Base-by-base conservation (phyloP, 495 filamentous ascomycete genomes). In the Hyaloscypha hepaticicola region DNA sequence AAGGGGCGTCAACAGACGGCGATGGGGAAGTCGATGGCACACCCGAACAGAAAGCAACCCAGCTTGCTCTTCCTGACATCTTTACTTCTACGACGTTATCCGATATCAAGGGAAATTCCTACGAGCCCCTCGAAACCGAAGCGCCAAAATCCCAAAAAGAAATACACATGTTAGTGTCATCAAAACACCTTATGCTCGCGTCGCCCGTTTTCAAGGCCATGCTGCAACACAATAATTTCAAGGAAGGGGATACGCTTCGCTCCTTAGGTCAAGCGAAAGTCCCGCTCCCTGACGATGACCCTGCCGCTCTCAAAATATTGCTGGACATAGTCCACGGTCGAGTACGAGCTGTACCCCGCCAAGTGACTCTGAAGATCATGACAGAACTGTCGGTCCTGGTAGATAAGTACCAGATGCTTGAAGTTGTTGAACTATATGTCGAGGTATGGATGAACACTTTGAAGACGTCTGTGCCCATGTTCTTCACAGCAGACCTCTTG, bases 291-390 rank as follows among this genome's bases (percentile, higher is more conserved):
- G 65, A 63, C n/a, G 60, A 67, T 26, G 41, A 84, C 62, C 63
- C 73, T 53, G 69, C 73, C 5, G 81, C 82, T 0, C 65, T 85
- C 21, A 63, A 73, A 33, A 78, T 80, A 59, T 55, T 85, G 16
- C 68, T 88, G 61, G 75, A 80, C 28, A 74, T 80, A 19, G 73
- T 87, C 24, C 83, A 88, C 72, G 66, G 76, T 51, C 75, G 76
- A 9, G 76, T 70, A n/a, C 53, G 74, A 29, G 57, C 74, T 9
- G 70, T 86, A 12, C 80, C 82, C 0, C 53, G 64, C 14, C 48
- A 65, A 1, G 34, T 84, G 3, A 66, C 66, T 19, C 65, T 85
- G 2, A 76, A 81, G 16, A 76, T 77, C 29, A 76, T 87, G 4
- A 77, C 78, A 2, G 76, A 83, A 63, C 72, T 86, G 53, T 77